Base-by-base conservation (phyloP, 1,284 basidiomycete species). In the Cryptococcus sp. region DNA sequence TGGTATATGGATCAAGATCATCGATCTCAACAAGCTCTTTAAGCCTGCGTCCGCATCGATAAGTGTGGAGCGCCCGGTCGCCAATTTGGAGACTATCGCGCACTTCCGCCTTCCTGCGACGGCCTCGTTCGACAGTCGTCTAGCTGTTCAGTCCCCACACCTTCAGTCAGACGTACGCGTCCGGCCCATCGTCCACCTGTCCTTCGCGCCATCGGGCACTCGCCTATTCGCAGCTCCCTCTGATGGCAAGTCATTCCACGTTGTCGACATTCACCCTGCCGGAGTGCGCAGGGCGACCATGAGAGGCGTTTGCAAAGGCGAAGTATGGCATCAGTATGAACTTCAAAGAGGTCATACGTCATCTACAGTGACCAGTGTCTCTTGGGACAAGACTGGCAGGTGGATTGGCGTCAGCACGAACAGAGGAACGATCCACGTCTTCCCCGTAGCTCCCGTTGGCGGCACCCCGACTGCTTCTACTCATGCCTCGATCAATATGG, bases 391-490 rank as follows among this genome's bases (percentile, higher is more conserved):
- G 0, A 88, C 89, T 66, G 86, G 85, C 20, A 78, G 86, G 27
- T 92, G 88, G 86, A 77, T 88, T 5, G 88, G 85, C 0, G 78
- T 92, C 35, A 84, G 84, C 1, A 91, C 81, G 0, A 72, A 67
- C 23, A 75, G 73, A 48, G 79, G 81, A 0, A 82, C 81, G 0
- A 65, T 80, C 25, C 81, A 93, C 77, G 77, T 92, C 0, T 93
- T 90, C 71, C 84, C 88, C 10, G 80, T 88, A 20, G 87, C 89
- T 68, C 89, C 89, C 0, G 85, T 85, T 55, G 90, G 89, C 0
- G 89, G 91, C 3, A 81, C 80, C 52, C 81, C 88, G 0, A 85
- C 88, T 70, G 78, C 83, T 8, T 69, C 73, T n/a, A 88, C 86
- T 56, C 89, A 91, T 78, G 70, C 86, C 40, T 80, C 83, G 39